A percentile compares a stretch with the other conserved stretches of the same genome.
Evolutionary conservation across 805 yeast genomes (phyloP).

Genomic region (Wickerhamiella azymoides): DNA sequence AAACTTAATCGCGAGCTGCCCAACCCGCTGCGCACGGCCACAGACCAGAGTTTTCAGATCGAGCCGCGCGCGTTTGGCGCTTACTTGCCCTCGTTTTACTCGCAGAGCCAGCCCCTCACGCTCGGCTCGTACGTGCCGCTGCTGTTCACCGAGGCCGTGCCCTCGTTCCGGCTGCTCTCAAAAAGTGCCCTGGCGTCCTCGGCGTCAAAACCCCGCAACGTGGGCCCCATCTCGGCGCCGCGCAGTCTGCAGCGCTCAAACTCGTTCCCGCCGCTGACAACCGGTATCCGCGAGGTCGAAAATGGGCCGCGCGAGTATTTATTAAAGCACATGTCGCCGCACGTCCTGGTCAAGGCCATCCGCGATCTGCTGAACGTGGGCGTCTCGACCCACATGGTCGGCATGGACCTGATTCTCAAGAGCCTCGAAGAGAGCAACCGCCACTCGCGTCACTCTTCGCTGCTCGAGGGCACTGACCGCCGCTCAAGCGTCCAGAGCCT

Average conservation of each 20-base stretch:
- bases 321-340: slow-evolving; percentile 25
- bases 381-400: slow-evolving; percentile 41
- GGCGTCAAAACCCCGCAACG: slow-evolving; percentile 7
- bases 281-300: slow-evolving; percentile 38
- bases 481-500: slow-evolving; percentile 11
- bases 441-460: slow-evolving; percentile 33
- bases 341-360: slow-evolving; percentile 39
- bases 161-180: slow-evolving; percentile 44
- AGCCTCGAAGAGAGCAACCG: slow-evolving; percentile 29
- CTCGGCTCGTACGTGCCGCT: slow-evolving; percentile 54
- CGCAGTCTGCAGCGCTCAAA: slow-evolving; percentile 20
- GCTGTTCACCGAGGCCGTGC: slow-evolving; percentile 43
- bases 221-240: slow-evolving; percentile 7
- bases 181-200: slow-evolving; percentile 41
- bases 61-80: slow-evolving; percentile 49
- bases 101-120: slow-evolving; percentile 41
- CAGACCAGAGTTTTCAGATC: slow-evolving; percentile 34
- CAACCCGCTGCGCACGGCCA: slow-evolving; percentile 8
- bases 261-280: slow-evolving; percentile 30
- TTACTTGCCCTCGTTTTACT: slow-evolving; percentile 30
- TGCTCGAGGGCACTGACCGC: slow-evolving; percentile 30
- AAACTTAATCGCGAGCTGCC: slow-evolving; percentile 22
- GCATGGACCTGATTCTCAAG: slow-evolving; percentile 46
- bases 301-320: slow-evolving; percentile 26
- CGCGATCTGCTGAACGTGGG: slow-evolving; percentile 54